Base-by-base conservation (phyloP, 495 filamentous ascomycete genomes). In the Penicillium parvum region DNA sequence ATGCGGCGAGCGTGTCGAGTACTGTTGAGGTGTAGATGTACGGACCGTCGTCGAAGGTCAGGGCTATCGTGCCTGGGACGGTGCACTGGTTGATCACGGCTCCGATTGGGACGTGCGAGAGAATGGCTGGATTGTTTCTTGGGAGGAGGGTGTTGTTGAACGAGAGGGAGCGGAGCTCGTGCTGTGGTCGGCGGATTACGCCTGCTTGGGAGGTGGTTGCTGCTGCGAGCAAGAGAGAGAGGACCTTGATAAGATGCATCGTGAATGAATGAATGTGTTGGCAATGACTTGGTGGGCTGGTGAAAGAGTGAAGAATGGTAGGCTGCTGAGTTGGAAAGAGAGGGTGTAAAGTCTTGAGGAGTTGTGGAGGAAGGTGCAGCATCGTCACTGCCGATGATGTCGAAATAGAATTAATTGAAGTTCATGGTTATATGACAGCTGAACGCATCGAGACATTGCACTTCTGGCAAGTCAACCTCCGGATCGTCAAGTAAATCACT, bases 21-120 rank as follows among this genome's bases (percentile, higher is more conserved):
- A 88, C 63, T 23, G 76, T 69, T 17, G 55, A 47, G 1, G 85
- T 88, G 57, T 82, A 87, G 16, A 75, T 65, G 28, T 71, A 82
- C 0, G 85, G 85, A 3, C 85, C 85, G 50, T 90, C 85, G 50
- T 90, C 85, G 57, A 79, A 88, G 7, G 85, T 88, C n/a, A 89
- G 50, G 22, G 85, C 85, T 32, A 89, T 74, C 26, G 76, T 74
- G 5, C 76, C 77, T 1, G 71, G 56, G 3, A 67, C 61, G 0
- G 63, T 62, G 49, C 86, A 91, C 37, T 77, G 69, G 40, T 85
- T 78, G 16, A 82, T 77, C 5, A 68, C 61, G 5, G 71, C 72
- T 15, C 75, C 75, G 53, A 79, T 79, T 9, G 64, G 64, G 1
- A 79, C 61, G 4, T 17, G n/a, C 10, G 57, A 38, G 12, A 30